These are phyloP conservation scores for Calendula officinalis DNA, from an alignment of 129 eudicot species.

Conservation along the genomic window DNA sequence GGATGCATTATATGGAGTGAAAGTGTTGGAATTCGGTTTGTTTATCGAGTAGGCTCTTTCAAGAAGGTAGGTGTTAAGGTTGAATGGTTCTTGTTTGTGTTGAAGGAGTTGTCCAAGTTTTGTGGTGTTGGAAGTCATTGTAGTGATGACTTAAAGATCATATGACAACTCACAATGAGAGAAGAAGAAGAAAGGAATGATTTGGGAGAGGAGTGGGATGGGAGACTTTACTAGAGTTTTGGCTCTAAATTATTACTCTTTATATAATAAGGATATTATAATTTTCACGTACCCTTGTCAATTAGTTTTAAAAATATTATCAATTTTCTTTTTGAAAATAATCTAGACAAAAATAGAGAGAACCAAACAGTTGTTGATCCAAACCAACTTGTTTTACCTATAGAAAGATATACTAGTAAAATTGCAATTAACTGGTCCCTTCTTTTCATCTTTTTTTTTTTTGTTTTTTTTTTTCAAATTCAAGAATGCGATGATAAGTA, in stretches of 20 bases:
- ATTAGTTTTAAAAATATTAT: too few species aligned
- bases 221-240: background rate
- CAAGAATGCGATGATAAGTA: too few species aligned
- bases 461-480: too few species aligned
- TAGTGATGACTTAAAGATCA: background rate
- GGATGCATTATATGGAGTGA: background rate
- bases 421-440: too few species aligned
- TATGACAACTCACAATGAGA: background rate
- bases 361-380: too few species aligned
- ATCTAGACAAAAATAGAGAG: too few species aligned
- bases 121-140: constrained; percentile 4
- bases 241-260: background rate
- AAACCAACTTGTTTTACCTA: too few species aligned
- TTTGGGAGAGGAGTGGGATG: background rate
- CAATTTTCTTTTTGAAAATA: too few species aligned
- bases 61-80: constrained; percentile 8
- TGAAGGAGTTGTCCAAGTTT: constrained; percentile 6
- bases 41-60: background rate
- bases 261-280: background rate
- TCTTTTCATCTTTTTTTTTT: too few species aligned
- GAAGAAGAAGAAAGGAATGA: background rate
- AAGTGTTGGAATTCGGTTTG: constrained; percentile 1
- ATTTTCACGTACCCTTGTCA: too few species aligned
- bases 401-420: too few species aligned
- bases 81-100: constrained; percentile 14